Conservation (phyloP, 108 stramenopile genomes). For the Nannochloropsis salina region DNA sequence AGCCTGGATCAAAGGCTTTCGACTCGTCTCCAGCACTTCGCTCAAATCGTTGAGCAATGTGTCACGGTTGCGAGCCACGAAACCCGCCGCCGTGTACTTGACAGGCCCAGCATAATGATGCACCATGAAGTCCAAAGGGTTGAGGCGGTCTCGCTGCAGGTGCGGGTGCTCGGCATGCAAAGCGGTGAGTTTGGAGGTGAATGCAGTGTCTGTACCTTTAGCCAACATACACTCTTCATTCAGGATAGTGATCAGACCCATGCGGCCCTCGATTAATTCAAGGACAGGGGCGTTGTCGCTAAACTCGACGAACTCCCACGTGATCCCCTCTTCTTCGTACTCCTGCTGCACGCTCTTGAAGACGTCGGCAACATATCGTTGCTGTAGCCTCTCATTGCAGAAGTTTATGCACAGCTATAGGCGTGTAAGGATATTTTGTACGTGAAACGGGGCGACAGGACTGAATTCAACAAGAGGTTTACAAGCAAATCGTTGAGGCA, state of each 20-base stretch:
- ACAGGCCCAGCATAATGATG: slow-evolving; percentile 44
- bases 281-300: slow-evolving; percentile 74
- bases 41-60: slow-evolving; percentile 66
- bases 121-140: slow-evolving; percentile 48
- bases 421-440: background rate
- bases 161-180: slow-evolving; percentile 34
- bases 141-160: slow-evolving; percentile 27
- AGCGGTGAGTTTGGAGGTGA: slow-evolving; percentile 52
- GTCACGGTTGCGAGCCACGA: slow-evolving; percentile 79
- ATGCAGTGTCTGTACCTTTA: slow-evolving; percentile 51
- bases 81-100: slow-evolving; percentile 67
- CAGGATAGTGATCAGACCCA: slow-evolving; percentile 56
- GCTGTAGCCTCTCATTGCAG: slow-evolving; percentile 60
- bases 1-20: background rate
- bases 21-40: background rate
- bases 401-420: slow-evolving; percentile 49
- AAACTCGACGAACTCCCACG: slow-evolving; percentile 66
- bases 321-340: slow-evolving; percentile 79
- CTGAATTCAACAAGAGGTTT: too few species aligned
- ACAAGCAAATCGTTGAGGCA: too few species aligned
- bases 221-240: slow-evolving; percentile 63
- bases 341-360: slow-evolving; percentile 59
- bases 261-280: slow-evolving; percentile 67
- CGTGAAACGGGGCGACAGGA: too few species aligned
- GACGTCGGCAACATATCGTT: slow-evolving; percentile 53